Evolutionary conservation across 208 protist genomes (phyloP).

Genomic region (Crithidia acanthocephali): DNA sequence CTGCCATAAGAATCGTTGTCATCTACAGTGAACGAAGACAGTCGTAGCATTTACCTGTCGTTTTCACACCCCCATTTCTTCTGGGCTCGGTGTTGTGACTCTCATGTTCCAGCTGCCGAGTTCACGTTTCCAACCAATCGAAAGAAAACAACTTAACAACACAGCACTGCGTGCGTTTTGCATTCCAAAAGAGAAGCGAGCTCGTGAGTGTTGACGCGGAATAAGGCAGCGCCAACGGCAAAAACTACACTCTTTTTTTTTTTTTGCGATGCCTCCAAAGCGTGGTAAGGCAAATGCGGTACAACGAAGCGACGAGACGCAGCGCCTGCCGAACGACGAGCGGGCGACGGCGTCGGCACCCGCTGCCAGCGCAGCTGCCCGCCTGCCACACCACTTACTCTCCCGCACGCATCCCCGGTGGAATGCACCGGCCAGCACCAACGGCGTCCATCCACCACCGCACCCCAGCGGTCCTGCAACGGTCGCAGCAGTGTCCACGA

Average conservation of each 20-base stretch:
- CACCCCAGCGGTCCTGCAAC: neutral
- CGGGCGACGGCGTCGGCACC: neutral
- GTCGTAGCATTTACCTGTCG: no score
- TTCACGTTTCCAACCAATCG: no score
- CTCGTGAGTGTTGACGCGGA: no score
- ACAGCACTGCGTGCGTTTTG: no score
- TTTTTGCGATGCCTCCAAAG: slow-evolving; percentile 34
- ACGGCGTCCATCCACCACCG: neutral
- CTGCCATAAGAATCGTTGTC: no score
- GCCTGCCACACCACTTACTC: slow-evolving; percentile 29
- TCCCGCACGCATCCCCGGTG: slow-evolving; percentile 29
- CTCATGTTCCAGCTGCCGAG: no score
- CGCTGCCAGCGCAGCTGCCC: neutral
- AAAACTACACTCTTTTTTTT: slow-evolving; percentile 5
- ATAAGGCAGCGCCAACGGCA: neutral
- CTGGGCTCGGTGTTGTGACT: no score
- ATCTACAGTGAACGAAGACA: no score
- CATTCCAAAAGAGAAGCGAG: no score
- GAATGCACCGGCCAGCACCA: neutral
- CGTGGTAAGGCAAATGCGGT: neutral
- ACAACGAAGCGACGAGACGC: slow-evolving; percentile 16
- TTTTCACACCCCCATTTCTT: no score
- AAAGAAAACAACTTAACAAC: no score
- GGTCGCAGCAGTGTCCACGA: neutral
- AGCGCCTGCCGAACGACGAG: slow-evolving; percentile 18